Base-by-base conservation (phyloP, 2,329 filamentous ascomycete genomes). In the Neonectria neomacrospora region DNA sequence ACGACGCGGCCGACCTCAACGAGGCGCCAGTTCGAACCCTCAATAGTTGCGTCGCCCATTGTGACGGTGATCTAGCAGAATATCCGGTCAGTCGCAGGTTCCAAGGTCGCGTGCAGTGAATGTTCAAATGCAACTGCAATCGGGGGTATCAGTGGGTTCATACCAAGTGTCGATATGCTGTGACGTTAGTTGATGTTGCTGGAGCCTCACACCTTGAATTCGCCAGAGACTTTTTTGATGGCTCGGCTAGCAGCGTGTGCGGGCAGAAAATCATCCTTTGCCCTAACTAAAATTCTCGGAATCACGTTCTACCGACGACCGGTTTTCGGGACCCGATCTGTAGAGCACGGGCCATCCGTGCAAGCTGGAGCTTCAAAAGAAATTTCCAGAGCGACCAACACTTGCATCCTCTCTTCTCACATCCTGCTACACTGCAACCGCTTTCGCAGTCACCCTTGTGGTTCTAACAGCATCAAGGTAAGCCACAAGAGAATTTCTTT, bases 1-100 rank as follows among this genome's bases (percentile, higher is more conserved):
- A 97, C 91, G 80, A 99, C 90, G 82, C 96, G 94, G 90, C 96
- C 96, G 83, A 97, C 93, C 91, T 99, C 94, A 82, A 99, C 94
- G 84, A 94, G 88, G 88, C 94, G 94, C 94, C 94, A 96, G 83
- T 90, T 88, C 80, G 91, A 91, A 82, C 89, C 85, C 85, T 90
- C 90, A 84, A 94, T 90, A 79, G 90, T 85, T 85, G 91, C 90
- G 86, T 93, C 90, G 85, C 90, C 90, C 91, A 93, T 93, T 88
- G 83, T 90, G 86, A 83, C 83, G 83, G 81, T 83, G 82, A 83
- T 85, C 85, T 89, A 79, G 55, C 64, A 70, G 61, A 58, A 67
- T 37, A 37, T 63, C 66, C 64, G 71, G 76, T 80, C 72, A 79
- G 76, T 76, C 75, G 71, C 59, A 65, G 71, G 64, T 71, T 73